Base-by-base conservation (phyloP, 768 basidiomycete genomes). In the Pisolithus marmoratus region DNA sequence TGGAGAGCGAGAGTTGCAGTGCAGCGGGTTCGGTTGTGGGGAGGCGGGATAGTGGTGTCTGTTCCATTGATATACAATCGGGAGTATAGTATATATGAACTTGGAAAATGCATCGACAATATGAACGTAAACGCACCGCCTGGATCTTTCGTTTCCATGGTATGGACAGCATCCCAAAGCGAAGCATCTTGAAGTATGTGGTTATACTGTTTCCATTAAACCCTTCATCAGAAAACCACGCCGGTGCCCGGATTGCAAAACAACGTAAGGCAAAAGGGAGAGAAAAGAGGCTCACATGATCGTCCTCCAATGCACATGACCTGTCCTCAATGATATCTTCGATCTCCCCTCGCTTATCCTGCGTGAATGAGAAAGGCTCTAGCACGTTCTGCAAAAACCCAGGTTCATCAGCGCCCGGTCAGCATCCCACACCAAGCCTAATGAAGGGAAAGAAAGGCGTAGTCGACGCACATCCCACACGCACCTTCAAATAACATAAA, bases 401-500 rank as follows among this genome's bases (percentile, higher is more conserved):
- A 14, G 14, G 26, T 29, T 17, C 0, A 49, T 56, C 11, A 60
- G 36, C 17, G 29, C 38, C n/a, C 1, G 22, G 19, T 51, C 23
- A 41, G 34, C 43, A 53, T n/a, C n/a, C 8, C 12, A 14, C 34
- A 12, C 34, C 34, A 34, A 34, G 5, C 34, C 29, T 14, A 14
- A 34, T 34, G 34, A 5, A 34, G 12, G 12, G 15, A 12, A 34
- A 14, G 14, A 12, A 31, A 44, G 19, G 27, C 26, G 14, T 36
- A 15, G 36, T 22, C 14, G 27, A 17, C 29, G 14, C 51, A 14
- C 41, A 20, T 52, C 6, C 22, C 45, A 4, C 20, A 67, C 78
- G 26, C 45, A 93, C 94, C 76, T 85, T 81, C 14, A 96, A 68
- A 64, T 92, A 94, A 17, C 79, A 83, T 56, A 92, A 67, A 53